Conservation (phyloP, 345 rosid species). For the Populus nigra region DNA sequence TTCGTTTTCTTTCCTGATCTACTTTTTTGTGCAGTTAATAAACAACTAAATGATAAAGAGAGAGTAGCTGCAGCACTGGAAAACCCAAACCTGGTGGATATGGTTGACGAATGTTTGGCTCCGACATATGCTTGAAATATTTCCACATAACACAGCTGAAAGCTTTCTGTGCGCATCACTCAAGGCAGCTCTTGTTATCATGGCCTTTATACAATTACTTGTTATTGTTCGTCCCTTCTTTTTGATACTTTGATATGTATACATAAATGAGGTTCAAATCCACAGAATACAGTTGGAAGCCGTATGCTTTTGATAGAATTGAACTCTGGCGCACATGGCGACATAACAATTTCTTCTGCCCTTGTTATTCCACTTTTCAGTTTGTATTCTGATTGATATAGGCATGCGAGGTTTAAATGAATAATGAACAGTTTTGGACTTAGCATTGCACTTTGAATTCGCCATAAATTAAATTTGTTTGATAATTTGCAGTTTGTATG, state of each 20-base stretch:
- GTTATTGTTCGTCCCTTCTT: neutral
- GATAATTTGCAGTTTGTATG: neutral
- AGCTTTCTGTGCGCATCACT: neutral
- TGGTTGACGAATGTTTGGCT: conserved; percentile 83
- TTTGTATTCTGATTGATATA: neutral
- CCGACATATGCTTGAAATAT: conserved; percentile 50
- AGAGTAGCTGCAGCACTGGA: conserved; percentile 92
- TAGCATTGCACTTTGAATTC: neutral
- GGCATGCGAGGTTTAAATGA: neutral
- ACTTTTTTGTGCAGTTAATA: conserved; percentile 60
- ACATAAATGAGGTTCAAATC: neutral
- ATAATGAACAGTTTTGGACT: neutral
- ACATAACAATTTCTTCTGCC: neutral
- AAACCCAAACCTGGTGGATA: conserved; percentile 84
- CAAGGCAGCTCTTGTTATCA: neutral
- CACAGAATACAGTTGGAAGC: neutral
- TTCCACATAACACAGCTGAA: neutral
- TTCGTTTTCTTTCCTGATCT: neutral
- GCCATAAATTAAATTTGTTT: neutral
- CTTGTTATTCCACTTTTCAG: neutral
- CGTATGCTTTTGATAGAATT: neutral
- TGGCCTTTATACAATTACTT: neutral
- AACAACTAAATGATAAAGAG: conserved; percentile 90
- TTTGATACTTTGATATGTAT: conserved; percentile 6
- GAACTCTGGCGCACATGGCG: neutral